Base-by-base conservation (phyloP, 2,329 filamentous ascomycete species). In the Juglanconis oblonga region DNA sequence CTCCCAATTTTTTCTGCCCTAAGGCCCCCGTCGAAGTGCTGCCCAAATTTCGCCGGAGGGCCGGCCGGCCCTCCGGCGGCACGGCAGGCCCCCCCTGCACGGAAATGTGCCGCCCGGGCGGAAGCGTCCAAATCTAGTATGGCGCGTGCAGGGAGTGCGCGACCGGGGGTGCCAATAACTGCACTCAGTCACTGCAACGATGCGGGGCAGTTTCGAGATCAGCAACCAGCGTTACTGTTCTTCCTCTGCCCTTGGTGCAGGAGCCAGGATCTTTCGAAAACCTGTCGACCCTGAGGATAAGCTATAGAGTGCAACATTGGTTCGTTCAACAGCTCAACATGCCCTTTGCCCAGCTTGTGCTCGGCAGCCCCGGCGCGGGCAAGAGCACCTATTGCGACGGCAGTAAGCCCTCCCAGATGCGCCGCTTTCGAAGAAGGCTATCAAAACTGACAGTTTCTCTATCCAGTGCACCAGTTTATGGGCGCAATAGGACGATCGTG, bases 361-460 rank as follows among this genome's bases (percentile, higher is more conserved):
- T 97, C 68, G 95, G 95, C n/a, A 94, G 93, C 66, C 95, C 95
- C 6, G 95, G 95, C 69, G 87, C 92, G 35, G 95, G 95, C 63
- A 99, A 99, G 79, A 97, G 92, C 65, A 99, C 95, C 7, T 97
- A 97, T 74, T 98, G 94, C 80, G 92, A 98, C 86, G 95, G 95
- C 72, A 97, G 86, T 88, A 74, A 74, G 86, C 52, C 31, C 55
- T 33, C 10, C 40, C 17, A 4, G 13, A 55, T n/a, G 53, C 44
- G 40, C 55, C 45, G 29, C 52, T 24, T 13, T 24, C 33, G 31
- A 9, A 13, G 29, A n/a, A 52, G 42, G 57, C 32, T 44, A 2
- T 24, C 58, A 48, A 58, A 13, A 49, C 61, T 51, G 42, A 55
- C 31, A 7, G 3, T 53, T 45, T 40, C 2, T 11, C 42, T 44